Evolutionary conservation across 164 flowering plant species (phyloP).

Genomic region (Chloranthus sessilifolius): DNA sequence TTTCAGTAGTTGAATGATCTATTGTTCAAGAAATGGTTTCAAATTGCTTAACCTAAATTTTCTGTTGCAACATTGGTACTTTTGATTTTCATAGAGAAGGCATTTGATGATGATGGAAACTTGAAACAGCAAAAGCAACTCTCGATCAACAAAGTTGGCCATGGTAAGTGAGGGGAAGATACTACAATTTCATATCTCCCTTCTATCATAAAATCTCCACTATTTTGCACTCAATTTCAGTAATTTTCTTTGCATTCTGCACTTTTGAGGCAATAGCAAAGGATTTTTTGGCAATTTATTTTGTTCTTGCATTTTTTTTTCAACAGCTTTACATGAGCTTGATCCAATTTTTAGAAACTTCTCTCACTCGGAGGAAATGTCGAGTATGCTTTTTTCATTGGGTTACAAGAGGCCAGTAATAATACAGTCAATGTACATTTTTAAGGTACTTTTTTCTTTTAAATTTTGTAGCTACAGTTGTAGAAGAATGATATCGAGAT

Average conservation of each 20-base stretch:
- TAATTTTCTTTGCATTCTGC: too few species aligned
- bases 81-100: slow-evolving; percentile 63
- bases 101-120: slow-evolving; percentile 78
- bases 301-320: too few species aligned
- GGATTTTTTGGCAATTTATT: too few species aligned
- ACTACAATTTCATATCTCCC: background rate
- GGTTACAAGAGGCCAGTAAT: slow-evolving; percentile 76
- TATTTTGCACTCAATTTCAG: background rate
- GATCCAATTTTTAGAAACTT: slow-evolving; percentile 73
- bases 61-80: too few species aligned
- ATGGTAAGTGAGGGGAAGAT: slow-evolving; percentile 44
- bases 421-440: slow-evolving; percentile 98
- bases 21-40: too few species aligned
- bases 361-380: slow-evolving; percentile 54
- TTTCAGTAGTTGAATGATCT: too few species aligned
- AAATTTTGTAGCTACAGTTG: too few species aligned
- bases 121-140: slow-evolving; percentile 84
- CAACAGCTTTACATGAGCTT: slow-evolving; percentile 74
- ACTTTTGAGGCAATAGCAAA: too few species aligned
- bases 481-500: too few species aligned
- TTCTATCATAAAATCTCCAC: background rate
- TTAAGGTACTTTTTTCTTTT: slow-evolving; percentile 74
- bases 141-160: slow-evolving; percentile 98
- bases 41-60: too few species aligned
- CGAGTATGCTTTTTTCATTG: slow-evolving; percentile 55